Evolutionary conservation across 2,329 filamentous ascomycete species (phyloP), one percentile per base, ranked within the genome.

Genomic region (Xylariaceae sp.): DNA sequence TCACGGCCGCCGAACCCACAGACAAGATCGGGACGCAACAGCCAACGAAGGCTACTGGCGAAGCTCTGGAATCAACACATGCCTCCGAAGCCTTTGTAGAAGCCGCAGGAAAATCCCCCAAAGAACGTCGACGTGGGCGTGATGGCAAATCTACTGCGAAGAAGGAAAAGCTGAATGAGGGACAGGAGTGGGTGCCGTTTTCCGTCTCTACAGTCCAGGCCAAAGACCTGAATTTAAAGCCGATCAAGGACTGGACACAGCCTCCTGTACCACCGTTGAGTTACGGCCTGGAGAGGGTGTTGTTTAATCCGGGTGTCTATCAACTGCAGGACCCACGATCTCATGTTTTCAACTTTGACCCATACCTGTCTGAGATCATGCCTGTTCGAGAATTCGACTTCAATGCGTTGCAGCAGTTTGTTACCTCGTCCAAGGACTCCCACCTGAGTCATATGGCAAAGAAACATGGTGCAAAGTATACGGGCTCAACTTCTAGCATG

Each of bases 401-500:
- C 57, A 74, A 84, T 37, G 80, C 87, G 3, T 60, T 98, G 34
- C 86, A 84, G 56, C 72, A 80, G 42, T 98, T 94, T 58, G 78
- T 94, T 44, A 95, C 89, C 0, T 95, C 92, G 0, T 96, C 90
- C 8, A 80, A 84, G 54, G 92, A 98, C 53, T 59, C 63, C 5
- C 76, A 70, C 4, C 68, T 98, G 10, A 71, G 80, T n/a, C 56
- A 68, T 1, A 73, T 92, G 26, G 84, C 86, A 2, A 66, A 68
- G 31, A 59, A 77, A 34, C 60, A 83, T 39, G 63, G 68, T 10
- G 87, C 80, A 56, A 93, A 83, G 53, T 98, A 93, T 53, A 81
- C 88, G 9, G 92, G 92, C 8, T 98, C 92, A 10, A 96, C 92
- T 1, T 98, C 92, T 2, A 96, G 90, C 60, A 94, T 95, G 88